phyloP scores from a whole-genome alignment of 768 basidiomycete species.

The Porphyrellus cyaneotinctus region DNA sequence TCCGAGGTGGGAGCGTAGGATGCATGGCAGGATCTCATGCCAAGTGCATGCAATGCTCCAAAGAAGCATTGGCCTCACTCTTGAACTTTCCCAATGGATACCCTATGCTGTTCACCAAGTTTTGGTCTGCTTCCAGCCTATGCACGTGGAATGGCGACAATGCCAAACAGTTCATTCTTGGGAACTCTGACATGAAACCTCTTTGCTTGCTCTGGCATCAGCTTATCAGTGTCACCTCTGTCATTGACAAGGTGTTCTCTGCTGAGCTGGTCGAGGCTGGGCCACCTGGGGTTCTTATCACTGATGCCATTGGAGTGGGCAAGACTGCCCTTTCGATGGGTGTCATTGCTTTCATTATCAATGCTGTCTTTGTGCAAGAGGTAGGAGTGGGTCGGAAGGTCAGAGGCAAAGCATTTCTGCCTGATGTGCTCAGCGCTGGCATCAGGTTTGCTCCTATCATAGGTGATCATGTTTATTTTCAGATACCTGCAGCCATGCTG shows the following conservation, averaged over 20 bases:
- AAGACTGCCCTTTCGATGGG: slow-evolving; percentile 10
- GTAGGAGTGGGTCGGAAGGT: not conserved
- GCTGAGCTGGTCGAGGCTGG: not conserved
- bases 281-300: not conserved
- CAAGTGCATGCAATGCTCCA: too few species aligned
- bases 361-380: slow-evolving; percentile 4
- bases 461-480: not conserved
- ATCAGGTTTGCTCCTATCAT: slow-evolving; percentile 1
- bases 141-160: slow-evolving; percentile 3
- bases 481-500: not conserved
- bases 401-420: not conserved
- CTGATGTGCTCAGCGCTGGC: too few species aligned
- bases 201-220: slow-evolving; percentile 8
- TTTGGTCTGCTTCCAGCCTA: not conserved
- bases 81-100: not conserved
- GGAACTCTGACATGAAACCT: slow-evolving; percentile 2
- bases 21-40: too few species aligned
- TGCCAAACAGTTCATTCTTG: not conserved
- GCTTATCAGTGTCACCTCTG: slow-evolving; percentile 1
- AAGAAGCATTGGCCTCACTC: not conserved
- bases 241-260: not conserved
- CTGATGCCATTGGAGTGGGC: slow-evolving; percentile 4
- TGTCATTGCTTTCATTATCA: slow-evolving; percentile 1
- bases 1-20: not conserved
- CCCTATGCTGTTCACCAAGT: not conserved